A percentile compares a stretch with the other conserved stretches of the same genome.
Evolutionary conservation across 305 asterid species (phyloP).

Genomic region (Petunia hybrid): DNA sequence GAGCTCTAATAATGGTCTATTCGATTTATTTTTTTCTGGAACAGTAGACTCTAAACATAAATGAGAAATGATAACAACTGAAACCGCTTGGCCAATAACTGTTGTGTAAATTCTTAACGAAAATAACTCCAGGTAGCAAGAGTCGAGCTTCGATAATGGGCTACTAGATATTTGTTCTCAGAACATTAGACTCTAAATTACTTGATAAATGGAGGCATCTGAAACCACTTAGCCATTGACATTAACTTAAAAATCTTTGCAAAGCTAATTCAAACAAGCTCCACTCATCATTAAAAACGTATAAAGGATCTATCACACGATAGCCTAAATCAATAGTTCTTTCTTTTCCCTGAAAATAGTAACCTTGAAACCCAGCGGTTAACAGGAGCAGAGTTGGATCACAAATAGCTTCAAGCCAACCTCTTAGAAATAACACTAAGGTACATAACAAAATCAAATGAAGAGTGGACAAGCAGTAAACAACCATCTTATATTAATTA

Average conservation of each 20-base stretch:
- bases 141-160: background rate
- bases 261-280: background rate
- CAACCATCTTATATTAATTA: background rate
- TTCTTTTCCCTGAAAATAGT: background rate
- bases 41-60: background rate
- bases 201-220: background rate
- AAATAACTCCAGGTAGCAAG: background rate
- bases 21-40: background rate
- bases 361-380: background rate
- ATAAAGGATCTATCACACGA: background rate
- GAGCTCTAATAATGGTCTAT: background rate
- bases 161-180: background rate
- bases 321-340: background rate
- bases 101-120: background rate
- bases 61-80: background rate
- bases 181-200: background rate
- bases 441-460: background rate
- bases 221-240: background rate
- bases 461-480: background rate
- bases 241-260: background rate
- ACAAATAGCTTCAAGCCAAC: background rate
- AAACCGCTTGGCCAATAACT: background rate
- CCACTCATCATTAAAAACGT: background rate
- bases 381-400: background rate
- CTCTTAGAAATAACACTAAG: background rate